Evolutionary conservation across 371 early-diverging fungal genomes (phyloP), one percentile per base, ranked within the genome.

Genomic region (Mucor plumbeus): DNA sequence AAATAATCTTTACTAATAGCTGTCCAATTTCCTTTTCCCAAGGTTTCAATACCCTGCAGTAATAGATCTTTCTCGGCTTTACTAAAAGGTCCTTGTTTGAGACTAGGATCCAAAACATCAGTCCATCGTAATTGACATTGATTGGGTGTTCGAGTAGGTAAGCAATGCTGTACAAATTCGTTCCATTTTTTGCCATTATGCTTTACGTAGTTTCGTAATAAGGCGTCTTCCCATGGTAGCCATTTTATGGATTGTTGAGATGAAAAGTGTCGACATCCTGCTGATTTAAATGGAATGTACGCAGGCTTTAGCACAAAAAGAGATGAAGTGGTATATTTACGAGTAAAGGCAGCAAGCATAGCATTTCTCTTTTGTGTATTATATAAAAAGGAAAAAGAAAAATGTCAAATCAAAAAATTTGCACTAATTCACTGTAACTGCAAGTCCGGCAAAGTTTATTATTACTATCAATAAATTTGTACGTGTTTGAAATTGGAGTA

Each of bases 181-280:
- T 38, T 68, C 79, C 79, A 83, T 34, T 64, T 57, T 8, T 34
- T 64, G 38, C 83, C 83, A 47, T 83, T 75, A 7, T 72, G 63
- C 34, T 67, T 35, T 4, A 83, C 71, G 61, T 65, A 80, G 14
- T 77, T 63, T 26, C 35, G n/a, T 19, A 83, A 17, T 1, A 77
- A 9, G 5, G 67, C 38, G 59, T 83, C 83, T 69, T 83, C 83
- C 74, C 76, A 78, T 5, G 75, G 73, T 47, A 67, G 21, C 83
- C 83, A 83, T 38, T 64, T 68, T 17, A 57, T 59, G 2, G 63
- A 26, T 38, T 10, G 11, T 19, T 62, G 50, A 3, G 48, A 48
- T 8, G 14, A 17, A 14, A 62, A 39, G 7, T 39, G 38, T 33
- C 56, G 56, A 56, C n/a, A 17, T 15, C 11, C n/a, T 10, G 35